Evolutionary conservation across 805 yeast species (phyloP), one percentile per base, ranked within the genome.

Genomic region (Wickerhamiella cacticola): DNA sequence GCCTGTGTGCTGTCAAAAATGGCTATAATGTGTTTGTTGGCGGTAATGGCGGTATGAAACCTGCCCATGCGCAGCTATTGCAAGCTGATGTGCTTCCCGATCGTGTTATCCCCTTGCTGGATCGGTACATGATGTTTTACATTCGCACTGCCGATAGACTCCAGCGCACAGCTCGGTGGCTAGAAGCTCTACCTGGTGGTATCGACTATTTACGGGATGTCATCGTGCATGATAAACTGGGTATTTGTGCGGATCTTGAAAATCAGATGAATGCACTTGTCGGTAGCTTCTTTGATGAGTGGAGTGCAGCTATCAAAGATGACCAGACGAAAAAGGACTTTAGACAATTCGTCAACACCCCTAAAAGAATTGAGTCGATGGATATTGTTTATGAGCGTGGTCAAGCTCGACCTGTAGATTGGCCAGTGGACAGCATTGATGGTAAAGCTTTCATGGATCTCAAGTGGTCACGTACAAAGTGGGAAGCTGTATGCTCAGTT

Each of bases 41-140:
- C 13, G 69, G 68, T 23, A 65, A 65, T 49, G 69, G 69, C 40
- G 69, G 68, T 50, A 64, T 65, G 68, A 64, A 62, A 39, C 69
- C 69, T 2, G 68, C 69, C 2, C 68, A 64, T 53, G 68, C 67
- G 0, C 62, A 57, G 48, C 55, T 65, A 3, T 50, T 65, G 25
- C 60, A 61, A 24, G 57, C 65, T 2, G 65, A 61, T 51, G 65
- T 60, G 18, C 55, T 61, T 6, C 69, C 68, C 15, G 68, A 63
- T 48, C 62, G 64, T 34, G 69, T 65, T 7, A 63, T 64, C 26
- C 66, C 65, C 9, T 52, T 65, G 4, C 48, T 65, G 16, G 69
- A 65, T 48, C 53, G 69, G n/a, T 65, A 63, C 51, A 48, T 65
- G 44, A 65, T 65, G 69, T 65, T 63, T 46, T 65, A 65, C 48